Base-by-base conservation (phyloP, 768 basidiomycete species). In the Hypholoma fasciculare region DNA sequence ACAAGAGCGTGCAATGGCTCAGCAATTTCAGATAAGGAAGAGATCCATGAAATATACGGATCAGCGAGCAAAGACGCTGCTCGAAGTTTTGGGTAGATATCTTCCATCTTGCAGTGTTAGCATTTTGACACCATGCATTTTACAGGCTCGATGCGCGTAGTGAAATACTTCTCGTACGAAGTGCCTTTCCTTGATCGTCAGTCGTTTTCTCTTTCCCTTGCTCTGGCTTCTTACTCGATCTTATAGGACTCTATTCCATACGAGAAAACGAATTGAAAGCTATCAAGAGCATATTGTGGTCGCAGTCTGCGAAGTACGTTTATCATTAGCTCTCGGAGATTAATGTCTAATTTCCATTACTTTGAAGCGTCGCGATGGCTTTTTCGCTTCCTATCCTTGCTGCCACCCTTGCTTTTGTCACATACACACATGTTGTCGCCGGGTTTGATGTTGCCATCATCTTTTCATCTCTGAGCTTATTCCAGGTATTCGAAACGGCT, bases 131-230 rank as follows among this genome's bases (percentile, higher is more conserved):
- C 42, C 39, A 46, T 37, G 5, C 20, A 16, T 30, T 38, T 17
- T 39, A 36, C 52, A 80, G 82, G 81, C 49, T 81, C 79, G 1
- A 89, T 90, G 86, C 80, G 85, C 4, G 79, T 89, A n/a, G 84
- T 91, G 54, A 90, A 89, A 68, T 88, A 86, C 64, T 91, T 91
- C 67, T 86, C 83, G 26, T 90, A 89, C 61, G 89, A 91, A 71
- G 62, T 76, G 1, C 86, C 88, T 0, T 90, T 89, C 70, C 69
- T 89, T 44, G 77, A 83, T 60, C 77, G 88, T 87, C 59, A 68
- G 79, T 71, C 42, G 20, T 11, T 13, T 38, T 54, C 44, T 2
- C 19, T 46, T 16, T 20, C 13, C 20, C 46, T 1, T 26, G 23
- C 37, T 37, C 23, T 37, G n/a, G 8, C 48, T n/a, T 47, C 39